phyloP scores from a whole-genome alignment of 306 rosid genomes.

The Vigna mungo region DNA sequence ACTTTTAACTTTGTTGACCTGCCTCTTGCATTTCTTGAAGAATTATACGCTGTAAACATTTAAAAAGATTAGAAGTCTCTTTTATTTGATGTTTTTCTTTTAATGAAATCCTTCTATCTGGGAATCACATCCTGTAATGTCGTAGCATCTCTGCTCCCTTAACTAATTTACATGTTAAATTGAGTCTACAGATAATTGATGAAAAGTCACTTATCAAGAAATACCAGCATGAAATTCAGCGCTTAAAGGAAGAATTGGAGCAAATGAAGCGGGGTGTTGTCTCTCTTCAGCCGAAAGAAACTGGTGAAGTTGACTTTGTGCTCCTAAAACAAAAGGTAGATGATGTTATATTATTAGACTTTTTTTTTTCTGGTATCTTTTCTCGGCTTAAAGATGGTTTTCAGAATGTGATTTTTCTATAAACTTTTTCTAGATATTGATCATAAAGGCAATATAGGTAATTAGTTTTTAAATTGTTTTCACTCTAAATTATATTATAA shows the following conservation, averaged over 20 bases:
- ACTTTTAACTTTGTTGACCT: constrained; percentile 11
- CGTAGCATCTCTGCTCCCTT: constrained; percentile 1
- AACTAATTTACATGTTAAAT: background rate
- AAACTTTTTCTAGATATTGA: constrained; percentile 24
- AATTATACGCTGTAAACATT: background rate
- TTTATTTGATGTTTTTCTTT: constrained; percentile 8
- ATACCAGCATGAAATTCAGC: constrained; percentile 89
- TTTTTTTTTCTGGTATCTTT: background rate
- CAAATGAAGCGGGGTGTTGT: constrained; percentile 85
- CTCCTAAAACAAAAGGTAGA: constrained; percentile 95
- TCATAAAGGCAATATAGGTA: constrained; percentile 2
- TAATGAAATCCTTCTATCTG: constrained; percentile 10
- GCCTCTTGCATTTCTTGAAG: background rate
- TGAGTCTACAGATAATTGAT: constrained; percentile 84
- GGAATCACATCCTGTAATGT: constrained; percentile 11
- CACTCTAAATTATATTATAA: background rate
- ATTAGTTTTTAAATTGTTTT: background rate
- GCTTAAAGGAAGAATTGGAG: constrained; percentile 91
- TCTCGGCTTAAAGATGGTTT: background rate
- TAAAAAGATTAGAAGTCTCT: background rate
- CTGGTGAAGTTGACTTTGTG: constrained; percentile 71
- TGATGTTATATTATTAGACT: constrained; percentile 40
- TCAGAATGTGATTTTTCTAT: constrained; percentile 15
- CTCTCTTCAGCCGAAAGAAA: constrained; percentile 72
- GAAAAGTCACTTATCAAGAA: constrained; percentile 98